These are phyloP conservation scores for Letharia columbiana DNA, from an alignment of 495 filamentous ascomycete genomes.

Conservation along the genomic window DNA sequence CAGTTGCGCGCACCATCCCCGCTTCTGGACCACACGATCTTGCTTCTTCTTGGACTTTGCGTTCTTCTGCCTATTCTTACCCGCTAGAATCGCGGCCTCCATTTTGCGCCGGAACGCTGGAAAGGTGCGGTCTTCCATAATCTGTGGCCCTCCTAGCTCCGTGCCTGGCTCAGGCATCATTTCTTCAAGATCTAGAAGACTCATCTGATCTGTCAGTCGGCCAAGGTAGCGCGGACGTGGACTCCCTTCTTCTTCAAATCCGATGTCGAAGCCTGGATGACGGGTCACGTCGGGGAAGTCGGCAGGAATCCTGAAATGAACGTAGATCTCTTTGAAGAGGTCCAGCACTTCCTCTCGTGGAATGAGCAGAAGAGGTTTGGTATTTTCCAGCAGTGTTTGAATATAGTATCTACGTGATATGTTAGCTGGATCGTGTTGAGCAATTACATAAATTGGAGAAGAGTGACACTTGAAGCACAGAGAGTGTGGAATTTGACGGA, in stretches of 20 bases:
- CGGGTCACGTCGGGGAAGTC: conserved; percentile 41
- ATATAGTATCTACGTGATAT: conserved; percentile 54
- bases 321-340: conserved; percentile 53
- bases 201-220: conserved; percentile 33
- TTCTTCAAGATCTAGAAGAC: conserved; percentile 31
- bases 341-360: conserved; percentile 51
- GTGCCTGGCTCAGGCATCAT: conserved; percentile 28
- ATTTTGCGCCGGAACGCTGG: conserved; percentile 43
- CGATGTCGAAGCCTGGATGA: conserved; percentile 43
- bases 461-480: background rate
- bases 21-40: conserved; percentile 39
- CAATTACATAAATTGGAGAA: background rate
- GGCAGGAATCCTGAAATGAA: conserved; percentile 37
- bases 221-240: conserved; percentile 60
- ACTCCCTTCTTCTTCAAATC: conserved; percentile 47
- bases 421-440: conserved; percentile 2
- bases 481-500: background rate
- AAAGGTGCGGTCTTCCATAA: conserved; percentile 29
- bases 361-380: conserved; percentile 53
- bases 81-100: conserved; percentile 34
- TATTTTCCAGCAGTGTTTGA: conserved; percentile 38
- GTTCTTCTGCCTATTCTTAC: conserved; percentile 38
- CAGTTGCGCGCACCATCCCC: conserved; percentile 40
- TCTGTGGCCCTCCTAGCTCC: conserved; percentile 10
- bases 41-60: conserved; percentile 44